Evolutionary conservation across 2,329 filamentous ascomycete species (phyloP).

Genomic region (Purpureocillium lavendulum): DNA sequence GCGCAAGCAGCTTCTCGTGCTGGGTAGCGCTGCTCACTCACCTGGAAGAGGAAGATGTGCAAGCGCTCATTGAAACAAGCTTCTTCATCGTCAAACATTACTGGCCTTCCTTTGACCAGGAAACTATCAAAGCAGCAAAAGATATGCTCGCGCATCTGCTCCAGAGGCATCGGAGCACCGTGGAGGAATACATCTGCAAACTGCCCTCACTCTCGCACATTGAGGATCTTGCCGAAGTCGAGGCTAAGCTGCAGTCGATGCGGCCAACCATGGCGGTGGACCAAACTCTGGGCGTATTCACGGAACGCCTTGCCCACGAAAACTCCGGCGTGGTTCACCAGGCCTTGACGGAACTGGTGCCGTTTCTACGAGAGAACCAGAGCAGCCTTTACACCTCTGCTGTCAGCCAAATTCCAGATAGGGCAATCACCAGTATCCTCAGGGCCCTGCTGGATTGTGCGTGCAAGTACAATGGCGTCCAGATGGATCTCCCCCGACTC

Average conservation of each 20-base stretch:
- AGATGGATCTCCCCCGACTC: slow-evolving; percentile 59
- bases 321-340: slow-evolving; percentile 79
- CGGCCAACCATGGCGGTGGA: slow-evolving; percentile 42
- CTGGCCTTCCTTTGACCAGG: slow-evolving; percentile 60
- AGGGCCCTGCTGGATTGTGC: slow-evolving; percentile 79
- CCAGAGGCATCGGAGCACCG: slow-evolving; percentile 47
- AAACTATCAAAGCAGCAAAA: slow-evolving; percentile 51
- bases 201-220: slow-evolving; percentile 73
- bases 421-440: slow-evolving; percentile 61
- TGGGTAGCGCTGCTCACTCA: slow-evolving; percentile 74
- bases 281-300: slow-evolving; percentile 62
- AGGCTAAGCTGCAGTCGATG: slow-evolving; percentile 54
- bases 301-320: slow-evolving; percentile 69
- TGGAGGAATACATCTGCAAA: slow-evolving; percentile 61
- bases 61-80: slow-evolving; percentile 75
- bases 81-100: slow-evolving; percentile 80
- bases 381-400: slow-evolving; percentile 70
- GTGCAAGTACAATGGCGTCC: slow-evolving; percentile 65
- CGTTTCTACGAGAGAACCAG: slow-evolving; percentile 66
- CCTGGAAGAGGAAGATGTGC: slow-evolving; percentile 71
- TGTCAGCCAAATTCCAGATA: slow-evolving; percentile 75
- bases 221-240: slow-evolving; percentile 58
- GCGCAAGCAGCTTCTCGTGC: slow-evolving; percentile 69
- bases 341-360: slow-evolving; percentile 67
- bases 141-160: slow-evolving; percentile 58